Evolutionary conservation across 176 grass and related monocot species (phyloP).

Genomic region (Oryza glumipatula): DNA sequence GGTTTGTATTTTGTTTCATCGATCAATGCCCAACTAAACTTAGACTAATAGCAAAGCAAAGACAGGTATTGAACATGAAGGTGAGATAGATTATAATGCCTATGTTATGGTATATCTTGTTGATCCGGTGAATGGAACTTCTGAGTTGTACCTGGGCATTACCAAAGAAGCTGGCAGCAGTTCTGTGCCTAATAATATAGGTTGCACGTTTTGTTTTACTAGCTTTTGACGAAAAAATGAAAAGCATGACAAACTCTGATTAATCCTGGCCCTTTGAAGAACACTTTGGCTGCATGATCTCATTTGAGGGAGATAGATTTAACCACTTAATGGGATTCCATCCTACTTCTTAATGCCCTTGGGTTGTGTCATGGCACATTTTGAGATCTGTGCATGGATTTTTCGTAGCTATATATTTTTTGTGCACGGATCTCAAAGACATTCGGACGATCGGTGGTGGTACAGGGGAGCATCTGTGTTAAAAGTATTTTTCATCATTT

Average conservation of each 20-base stretch:
- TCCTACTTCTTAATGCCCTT: too few relatives aligned
- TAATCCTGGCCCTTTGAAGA: neutral
- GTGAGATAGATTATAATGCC: neutral
- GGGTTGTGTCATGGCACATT: too few relatives aligned
- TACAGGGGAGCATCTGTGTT: neutral
- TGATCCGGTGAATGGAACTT: neutral
- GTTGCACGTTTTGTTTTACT: neutral
- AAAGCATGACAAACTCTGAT: neutral
- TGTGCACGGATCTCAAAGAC: neutral
- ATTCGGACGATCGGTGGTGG: neutral
- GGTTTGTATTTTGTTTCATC: constrained; percentile 49
- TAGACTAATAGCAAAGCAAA: constrained; percentile 4
- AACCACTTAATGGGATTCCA: neutral
- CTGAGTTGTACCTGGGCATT: neutral
- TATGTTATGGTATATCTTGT: neutral
- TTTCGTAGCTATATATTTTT: neutral
- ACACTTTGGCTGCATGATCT: neutral
- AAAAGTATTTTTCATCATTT: neutral
- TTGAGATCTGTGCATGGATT: too few relatives aligned
- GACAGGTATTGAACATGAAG: constrained; percentile 11
- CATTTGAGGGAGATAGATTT: neutral
- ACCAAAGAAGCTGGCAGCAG: neutral
- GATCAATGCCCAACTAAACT: neutral
- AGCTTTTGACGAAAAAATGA: neutral
- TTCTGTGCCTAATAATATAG: neutral